These are phyloP conservation scores for Lasiodiplodia theobromae DNA, from an alignment of 2,329 filamentous ascomycete species.

Conservation along the genomic window DNA sequence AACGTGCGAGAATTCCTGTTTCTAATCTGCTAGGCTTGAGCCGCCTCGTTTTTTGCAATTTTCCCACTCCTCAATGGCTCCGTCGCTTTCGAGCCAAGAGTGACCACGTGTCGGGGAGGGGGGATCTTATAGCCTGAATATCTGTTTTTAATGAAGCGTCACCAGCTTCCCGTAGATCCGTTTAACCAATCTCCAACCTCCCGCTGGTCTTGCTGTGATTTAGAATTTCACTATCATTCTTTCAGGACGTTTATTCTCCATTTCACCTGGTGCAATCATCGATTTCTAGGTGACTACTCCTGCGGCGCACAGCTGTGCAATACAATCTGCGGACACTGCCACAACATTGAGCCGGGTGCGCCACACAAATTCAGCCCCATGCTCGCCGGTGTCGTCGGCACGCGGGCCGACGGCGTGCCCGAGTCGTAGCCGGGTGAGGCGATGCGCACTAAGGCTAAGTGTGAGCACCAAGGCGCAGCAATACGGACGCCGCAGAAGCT, in stretches of 20 bases:
- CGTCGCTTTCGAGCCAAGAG: background rate
- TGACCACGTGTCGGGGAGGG: background rate
- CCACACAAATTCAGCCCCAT: no score
- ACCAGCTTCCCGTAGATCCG: background rate
- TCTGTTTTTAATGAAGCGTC: background rate
- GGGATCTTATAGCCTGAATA: background rate
- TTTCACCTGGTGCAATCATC: no score
- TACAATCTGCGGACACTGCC: no score
- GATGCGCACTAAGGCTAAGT: background rate
- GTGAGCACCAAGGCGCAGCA: background rate
- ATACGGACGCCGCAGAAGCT: background rate
- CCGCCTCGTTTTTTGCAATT: background rate
- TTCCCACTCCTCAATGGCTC: background rate
- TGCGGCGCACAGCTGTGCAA: no score
- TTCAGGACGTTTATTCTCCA: no score
- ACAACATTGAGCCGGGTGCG: no score
- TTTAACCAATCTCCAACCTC: background rate
- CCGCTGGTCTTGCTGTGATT: background rate
- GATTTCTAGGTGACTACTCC: no score
- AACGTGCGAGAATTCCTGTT: background rate
- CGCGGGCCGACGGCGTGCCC: constrained; percentile 21
- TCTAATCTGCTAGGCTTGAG: background rate
- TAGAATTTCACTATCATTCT: background rate
- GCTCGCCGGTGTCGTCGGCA: constrained; percentile 1
- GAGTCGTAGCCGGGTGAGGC: constrained; percentile 4